phyloP scores from a whole-genome alignment of 2,329 filamentous ascomycete species.

The Periconia macrospinosa region DNA sequence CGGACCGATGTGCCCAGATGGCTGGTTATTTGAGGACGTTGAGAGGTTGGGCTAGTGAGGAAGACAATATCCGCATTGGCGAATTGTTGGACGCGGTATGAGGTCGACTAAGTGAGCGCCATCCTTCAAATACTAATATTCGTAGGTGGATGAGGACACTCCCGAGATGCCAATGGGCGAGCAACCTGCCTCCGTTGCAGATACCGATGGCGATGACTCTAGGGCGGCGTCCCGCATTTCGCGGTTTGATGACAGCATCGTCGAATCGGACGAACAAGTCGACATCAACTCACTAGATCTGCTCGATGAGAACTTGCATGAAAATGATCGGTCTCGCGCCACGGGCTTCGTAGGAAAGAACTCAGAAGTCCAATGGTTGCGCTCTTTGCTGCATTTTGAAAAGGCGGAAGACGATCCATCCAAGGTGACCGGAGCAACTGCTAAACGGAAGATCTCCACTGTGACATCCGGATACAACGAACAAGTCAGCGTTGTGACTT shows the following conservation, averaged over 20 bases:
- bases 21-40: slow-evolving; percentile 22
- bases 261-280: slow-evolving; percentile 14
- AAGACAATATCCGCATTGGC: slow-evolving; percentile 24
- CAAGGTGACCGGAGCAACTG: slow-evolving; percentile 6
- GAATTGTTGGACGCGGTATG: slow-evolving; percentile 27
- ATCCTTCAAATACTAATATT: slow-evolving; percentile 1
- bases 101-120: neutral
- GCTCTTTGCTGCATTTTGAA: slow-evolving; percentile 24
- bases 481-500: slow-evolving; percentile 34
- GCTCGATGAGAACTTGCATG: slow-evolving; percentile 32
- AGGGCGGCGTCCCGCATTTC: slow-evolving; percentile 4
- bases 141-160: slow-evolving; percentile 31
- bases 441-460: neutral
- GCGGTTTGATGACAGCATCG: slow-evolving; percentile 6
- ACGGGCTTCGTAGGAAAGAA: slow-evolving; percentile 39
- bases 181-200: slow-evolving; percentile 16
- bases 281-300: slow-evolving; percentile 24
- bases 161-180: slow-evolving; percentile 14
- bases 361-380: slow-evolving; percentile 39
- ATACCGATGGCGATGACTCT: slow-evolving; percentile 21
- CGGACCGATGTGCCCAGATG: slow-evolving; percentile 33
- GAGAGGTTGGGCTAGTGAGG: slow-evolving; percentile 16
- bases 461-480: slow-evolving; percentile 6
- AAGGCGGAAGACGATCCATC: slow-evolving; percentile 15
- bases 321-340: slow-evolving; percentile 24